These are phyloP conservation scores for Boletus rubescentipes DNA, from an alignment of 768 basidiomycete genomes.

Conservation along the genomic window DNA sequence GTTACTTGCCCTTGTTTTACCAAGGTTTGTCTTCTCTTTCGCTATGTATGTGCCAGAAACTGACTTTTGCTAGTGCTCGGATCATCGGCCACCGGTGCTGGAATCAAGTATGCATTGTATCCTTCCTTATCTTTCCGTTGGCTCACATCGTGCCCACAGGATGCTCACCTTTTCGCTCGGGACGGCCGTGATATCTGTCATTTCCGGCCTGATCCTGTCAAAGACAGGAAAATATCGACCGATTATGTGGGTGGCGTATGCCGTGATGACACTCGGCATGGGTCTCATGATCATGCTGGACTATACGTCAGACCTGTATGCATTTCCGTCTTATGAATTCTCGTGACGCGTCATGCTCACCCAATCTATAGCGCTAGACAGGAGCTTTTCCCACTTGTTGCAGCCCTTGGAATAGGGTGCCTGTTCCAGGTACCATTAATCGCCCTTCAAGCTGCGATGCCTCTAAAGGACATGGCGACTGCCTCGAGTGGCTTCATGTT, in stretches of 20 bases:
- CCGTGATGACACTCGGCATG: constrained; percentile 57
- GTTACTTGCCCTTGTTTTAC: constrained; percentile 74
- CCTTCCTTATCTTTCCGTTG: neutral
- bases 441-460: constrained; percentile 84
- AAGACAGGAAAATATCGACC: constrained; percentile 57
- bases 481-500: constrained; percentile 71
- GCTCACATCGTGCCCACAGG: constrained; percentile 34
- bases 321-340: neutral
- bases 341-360: constrained; percentile 3
- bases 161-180: constrained; percentile 77
- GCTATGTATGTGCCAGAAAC: neutral
- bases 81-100: constrained; percentile 67
- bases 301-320: constrained; percentile 44
- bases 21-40: constrained; percentile 38
- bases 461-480: constrained; percentile 83
- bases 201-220: constrained; percentile 58
- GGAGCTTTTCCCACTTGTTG: constrained; percentile 62
- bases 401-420: constrained; percentile 63
- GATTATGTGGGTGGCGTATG: constrained; percentile 62
- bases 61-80: constrained; percentile 49
- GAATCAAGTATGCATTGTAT: constrained; percentile 51
- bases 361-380: constrained; percentile 50
- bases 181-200: constrained; percentile 48
- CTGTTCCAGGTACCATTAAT: constrained; percentile 70
- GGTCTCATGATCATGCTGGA: constrained; percentile 76